A percentile compares a stretch with the other conserved stretches of the same genome.
These are phyloP conservation scores for Colletotrichum sp. DNA, from an alignment of 2,329 filamentous ascomycete species.

Conservation along the genomic window DNA sequence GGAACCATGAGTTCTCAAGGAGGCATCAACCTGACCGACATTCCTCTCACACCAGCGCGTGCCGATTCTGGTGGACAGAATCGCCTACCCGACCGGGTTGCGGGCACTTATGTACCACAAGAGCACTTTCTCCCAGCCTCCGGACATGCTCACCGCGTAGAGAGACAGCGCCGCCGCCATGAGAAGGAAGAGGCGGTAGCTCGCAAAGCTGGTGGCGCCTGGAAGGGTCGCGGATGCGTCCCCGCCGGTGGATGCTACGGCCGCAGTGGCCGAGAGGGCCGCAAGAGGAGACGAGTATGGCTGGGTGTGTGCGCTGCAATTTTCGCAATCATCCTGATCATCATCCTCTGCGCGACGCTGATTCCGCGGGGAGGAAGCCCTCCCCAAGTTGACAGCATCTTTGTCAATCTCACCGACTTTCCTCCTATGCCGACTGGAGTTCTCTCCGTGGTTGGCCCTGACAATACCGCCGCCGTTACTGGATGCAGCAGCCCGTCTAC, in stretches of 20 bases:
- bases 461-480: slow-evolving; percentile 66
- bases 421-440: slow-evolving; percentile 87
- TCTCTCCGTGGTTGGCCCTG: slow-evolving; percentile 76
- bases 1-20: slow-evolving; percentile 67
- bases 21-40: slow-evolving; percentile 63
- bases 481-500: slow-evolving; percentile 76
- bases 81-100: slow-evolving; percentile 46
- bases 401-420: slow-evolving; percentile 86
- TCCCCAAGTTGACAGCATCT: slow-evolving; percentile 51
- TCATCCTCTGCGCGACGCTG: slow-evolving; percentile 65
- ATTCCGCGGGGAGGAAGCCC: slow-evolving; percentile 37
- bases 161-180: slow-evolving; percentile 57
- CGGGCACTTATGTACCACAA: slow-evolving; percentile 50
- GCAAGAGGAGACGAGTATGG: slow-evolving; percentile 67
- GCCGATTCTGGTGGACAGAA: slow-evolving; percentile 14
- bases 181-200: slow-evolving; percentile 71
- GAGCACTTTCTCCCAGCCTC: slow-evolving; percentile 46
- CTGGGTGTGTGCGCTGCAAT: slow-evolving; percentile 55
- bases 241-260: slow-evolving; percentile 70
- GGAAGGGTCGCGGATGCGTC: slow-evolving; percentile 70
- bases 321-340: slow-evolving; percentile 57
- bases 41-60: slow-evolving; percentile 55
- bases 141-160: slow-evolving; percentile 49
- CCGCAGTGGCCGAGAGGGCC: slow-evolving; percentile 65
- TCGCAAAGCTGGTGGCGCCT: slow-evolving; percentile 62